Evolutionary conservation across 2,329 filamentous ascomycete species (phyloP).

Genomic region (Epichloe gansuensis): DNA sequence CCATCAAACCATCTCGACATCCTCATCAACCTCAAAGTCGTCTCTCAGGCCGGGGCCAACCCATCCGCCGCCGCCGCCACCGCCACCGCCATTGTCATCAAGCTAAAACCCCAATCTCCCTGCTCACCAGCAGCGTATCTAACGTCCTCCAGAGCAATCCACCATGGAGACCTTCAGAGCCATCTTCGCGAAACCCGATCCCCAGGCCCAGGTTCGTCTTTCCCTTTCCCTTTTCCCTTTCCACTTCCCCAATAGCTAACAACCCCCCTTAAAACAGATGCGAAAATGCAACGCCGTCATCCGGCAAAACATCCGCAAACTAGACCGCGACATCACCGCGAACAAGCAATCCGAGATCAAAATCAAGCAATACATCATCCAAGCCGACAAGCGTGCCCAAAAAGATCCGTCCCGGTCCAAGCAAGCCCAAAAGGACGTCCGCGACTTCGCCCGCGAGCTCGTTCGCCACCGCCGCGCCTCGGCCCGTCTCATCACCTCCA

Average conservation of each 20-base stretch:
- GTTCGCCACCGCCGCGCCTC: constrained; percentile 69
- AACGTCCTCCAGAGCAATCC: constrained; percentile 3
- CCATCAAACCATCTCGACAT: background rate
- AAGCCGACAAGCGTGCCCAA: constrained; percentile 69
- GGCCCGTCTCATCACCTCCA: constrained; percentile 66
- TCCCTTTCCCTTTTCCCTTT: constrained; percentile 1
- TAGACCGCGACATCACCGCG: constrained; percentile 81
- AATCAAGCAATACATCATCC: constrained; percentile 73
- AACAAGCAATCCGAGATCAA: constrained; percentile 72
- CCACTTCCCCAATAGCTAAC: background rate
- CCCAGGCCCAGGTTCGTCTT: constrained; percentile 68
- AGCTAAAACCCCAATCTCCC: background rate
- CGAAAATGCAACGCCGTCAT: constrained; percentile 91
- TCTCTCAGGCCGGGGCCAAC: background rate
- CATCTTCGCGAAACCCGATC: constrained; percentile 85
- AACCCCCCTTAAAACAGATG: constrained; percentile 42
- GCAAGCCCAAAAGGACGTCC: constrained; percentile 72
- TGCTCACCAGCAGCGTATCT: background rate
- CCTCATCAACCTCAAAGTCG: background rate
- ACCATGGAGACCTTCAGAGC: constrained; percentile 77
- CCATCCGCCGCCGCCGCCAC: background rate
- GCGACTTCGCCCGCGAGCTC: constrained; percentile 79
- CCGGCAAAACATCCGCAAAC: constrained; percentile 78
- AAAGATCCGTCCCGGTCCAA: constrained; percentile 65
- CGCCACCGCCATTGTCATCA: background rate